Base-by-base conservation (phyloP, 2,329 filamentous ascomycete species). In the Huntiella decipiens region DNA sequence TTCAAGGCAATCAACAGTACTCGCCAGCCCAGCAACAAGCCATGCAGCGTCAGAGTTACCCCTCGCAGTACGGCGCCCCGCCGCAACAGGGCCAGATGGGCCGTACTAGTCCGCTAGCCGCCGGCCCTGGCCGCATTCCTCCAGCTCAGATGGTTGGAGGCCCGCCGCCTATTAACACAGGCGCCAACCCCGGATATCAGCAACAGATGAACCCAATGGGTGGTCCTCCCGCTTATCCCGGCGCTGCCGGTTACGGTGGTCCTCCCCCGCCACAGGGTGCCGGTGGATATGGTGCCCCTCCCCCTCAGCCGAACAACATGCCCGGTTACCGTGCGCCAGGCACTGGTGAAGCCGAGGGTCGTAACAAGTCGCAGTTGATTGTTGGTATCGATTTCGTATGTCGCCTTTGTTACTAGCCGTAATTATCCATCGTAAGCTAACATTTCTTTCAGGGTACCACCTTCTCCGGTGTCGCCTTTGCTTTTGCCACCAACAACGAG, bases 331-430 rank as follows among this genome's bases (percentile, higher is more conserved):
- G 60, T 35, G 53, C 56, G 15, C 58, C 56, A 19, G 52, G 41
- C 53, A 51, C 33, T 51, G 52, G 7, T 38, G 85, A 94, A 56
- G 87, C 83, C 50, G 83, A 79, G 55, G 85, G 80, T 57, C 77
- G 84, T 60, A 93, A 80, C 67, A 95, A 95, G 69, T 83, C 91
- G 45, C 91, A 96, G 67, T 70, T 98, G 57, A 98, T 98, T 61
- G 91, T 98, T 46, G 91, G 91, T 54, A 96, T 98, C 60, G 91
- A 98, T 65, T 98, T 98, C 70, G 91, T 93, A 67, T 66, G 79
- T 57, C 37, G 36, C 22, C 12, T 28, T 41, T 32, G 11, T 34
- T 34, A 11, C 13, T 13, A 12, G 16, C 17, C 39, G n/a, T 28
- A 22, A 40, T 28, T 39, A 8, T 8, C 22, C 7, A 7, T 28